These are phyloP conservation scores for Leishmania aethiopica DNA, from an alignment of 208 protist species.

Conservation along the genomic window DNA sequence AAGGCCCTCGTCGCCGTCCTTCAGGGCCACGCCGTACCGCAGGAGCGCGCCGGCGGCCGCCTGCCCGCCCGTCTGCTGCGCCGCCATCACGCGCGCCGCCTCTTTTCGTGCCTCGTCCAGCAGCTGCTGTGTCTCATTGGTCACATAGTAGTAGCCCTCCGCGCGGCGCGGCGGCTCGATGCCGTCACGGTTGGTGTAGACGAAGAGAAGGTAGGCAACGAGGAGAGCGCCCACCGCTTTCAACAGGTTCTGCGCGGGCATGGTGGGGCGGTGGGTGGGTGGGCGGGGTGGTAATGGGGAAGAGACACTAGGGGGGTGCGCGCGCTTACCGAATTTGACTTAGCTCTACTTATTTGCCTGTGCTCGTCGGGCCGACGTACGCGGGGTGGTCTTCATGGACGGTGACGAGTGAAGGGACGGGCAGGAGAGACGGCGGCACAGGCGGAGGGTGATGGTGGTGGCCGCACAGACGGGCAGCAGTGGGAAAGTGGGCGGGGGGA, in stretches of 20 bases:
- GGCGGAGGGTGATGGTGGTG: background rate
- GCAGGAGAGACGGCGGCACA: background rate
- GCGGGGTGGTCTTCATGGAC: background rate
- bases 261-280: background rate
- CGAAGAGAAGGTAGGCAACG: slow-evolving; percentile 28
- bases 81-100: slow-evolving; percentile 26
- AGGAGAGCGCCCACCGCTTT: slow-evolving; percentile 17
- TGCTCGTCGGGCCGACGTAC: background rate
- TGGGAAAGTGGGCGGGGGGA: background rate
- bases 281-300: background rate
- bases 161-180: slow-evolving; percentile 16
- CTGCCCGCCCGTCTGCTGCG: slow-evolving; percentile 5
- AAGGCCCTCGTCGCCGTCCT: slow-evolving; percentile 30
- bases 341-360: background rate
- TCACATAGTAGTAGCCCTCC: slow-evolving; percentile 26
- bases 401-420: background rate
- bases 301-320: background rate
- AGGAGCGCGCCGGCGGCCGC: slow-evolving; percentile 6
- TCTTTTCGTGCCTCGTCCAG: slow-evolving; percentile 33
- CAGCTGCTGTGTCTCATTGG: slow-evolving; percentile 35
- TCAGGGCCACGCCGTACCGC: slow-evolving; percentile 30
- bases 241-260: slow-evolving; percentile 17
- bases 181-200: slow-evolving; percentile 24
- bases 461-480: background rate
- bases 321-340: background rate